These are phyloP conservation scores for Phytophthora meadii DNA, from an alignment of 352 stramenopile genomes.

Conservation along the genomic window DNA sequence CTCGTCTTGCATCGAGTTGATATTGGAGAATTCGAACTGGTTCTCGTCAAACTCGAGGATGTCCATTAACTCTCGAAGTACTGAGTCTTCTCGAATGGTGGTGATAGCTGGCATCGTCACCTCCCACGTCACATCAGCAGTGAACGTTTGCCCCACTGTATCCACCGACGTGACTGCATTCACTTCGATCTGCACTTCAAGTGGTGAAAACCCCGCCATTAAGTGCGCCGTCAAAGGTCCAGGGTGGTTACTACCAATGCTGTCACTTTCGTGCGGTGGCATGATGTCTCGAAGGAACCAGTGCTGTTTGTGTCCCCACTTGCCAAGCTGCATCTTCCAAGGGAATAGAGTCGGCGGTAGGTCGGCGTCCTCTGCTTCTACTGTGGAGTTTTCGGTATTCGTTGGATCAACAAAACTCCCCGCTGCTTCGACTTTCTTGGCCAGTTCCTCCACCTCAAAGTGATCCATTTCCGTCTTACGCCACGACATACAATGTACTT, in stretches of 20 bases:
- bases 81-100: conserved; percentile 49
- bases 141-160: conserved; percentile 54
- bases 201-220: conserved; percentile 45
- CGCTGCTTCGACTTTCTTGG: conserved; percentile 37
- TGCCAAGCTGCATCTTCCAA: conserved; percentile 68
- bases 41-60: conserved; percentile 49
- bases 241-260: conserved; percentile 18
- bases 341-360: conserved; percentile 45
- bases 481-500: conserved; percentile 54
- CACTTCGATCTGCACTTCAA: conserved; percentile 46
- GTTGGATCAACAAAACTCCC: conserved; percentile 2
- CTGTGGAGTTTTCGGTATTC: conserved; percentile 12
- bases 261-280: conserved; percentile 17
- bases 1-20: conserved; percentile 46
- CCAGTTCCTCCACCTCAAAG: conserved; percentile 46
- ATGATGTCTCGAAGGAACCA: conserved; percentile 63
- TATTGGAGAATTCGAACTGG: conserved; percentile 54
- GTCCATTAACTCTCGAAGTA: conserved; percentile 47
- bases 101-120: conserved; percentile 49
- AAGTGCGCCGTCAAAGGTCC: conserved; percentile 36
- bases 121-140: conserved; percentile 58
- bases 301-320: conserved; percentile 47
- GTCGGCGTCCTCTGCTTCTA: conserved; percentile 18
- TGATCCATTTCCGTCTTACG: conserved; percentile 53
- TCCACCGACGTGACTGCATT: conserved; percentile 51